phyloP scores from a whole-genome alignment of 1,139 yeast species.

The Magnusiomyces clavatus region DNA sequence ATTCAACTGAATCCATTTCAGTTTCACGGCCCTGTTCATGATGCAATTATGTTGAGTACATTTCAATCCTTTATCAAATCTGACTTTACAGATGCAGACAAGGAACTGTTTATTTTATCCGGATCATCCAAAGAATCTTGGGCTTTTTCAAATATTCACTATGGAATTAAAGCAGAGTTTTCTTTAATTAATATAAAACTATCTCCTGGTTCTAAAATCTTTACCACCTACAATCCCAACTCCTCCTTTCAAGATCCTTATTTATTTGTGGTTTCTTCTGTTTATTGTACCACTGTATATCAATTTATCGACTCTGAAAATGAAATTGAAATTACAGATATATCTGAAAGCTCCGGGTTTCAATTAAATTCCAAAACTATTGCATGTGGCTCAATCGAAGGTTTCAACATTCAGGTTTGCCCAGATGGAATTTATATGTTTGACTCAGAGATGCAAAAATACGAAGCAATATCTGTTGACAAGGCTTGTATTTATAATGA shows the following conservation, averaged over 20 bases:
- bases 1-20: not conserved
- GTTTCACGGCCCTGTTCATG: not conserved
- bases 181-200: not conserved
- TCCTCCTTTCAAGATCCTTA: no score
- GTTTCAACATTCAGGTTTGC: no score
- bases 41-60: not conserved
- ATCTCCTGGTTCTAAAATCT: not conserved
- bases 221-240: not conserved
- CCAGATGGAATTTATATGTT: no score
- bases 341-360: not conserved
- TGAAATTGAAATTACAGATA: not conserved
- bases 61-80: not conserved
- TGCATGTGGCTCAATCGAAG: no score
- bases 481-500: no score
- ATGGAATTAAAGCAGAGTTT: not conserved
- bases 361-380: not conserved
- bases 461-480: no score
- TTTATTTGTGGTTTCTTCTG: no score
- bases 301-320: not conserved
- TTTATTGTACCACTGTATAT: no score
- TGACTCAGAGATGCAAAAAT: no score
- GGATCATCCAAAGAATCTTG: slow-evolving; percentile 1
- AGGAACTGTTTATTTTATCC: not conserved
- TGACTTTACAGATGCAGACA: not conserved
- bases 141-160: not conserved